Evolutionary conservation across 2,329 filamentous ascomycete species (phyloP).

Genomic region (Penicillium sp.): DNA sequence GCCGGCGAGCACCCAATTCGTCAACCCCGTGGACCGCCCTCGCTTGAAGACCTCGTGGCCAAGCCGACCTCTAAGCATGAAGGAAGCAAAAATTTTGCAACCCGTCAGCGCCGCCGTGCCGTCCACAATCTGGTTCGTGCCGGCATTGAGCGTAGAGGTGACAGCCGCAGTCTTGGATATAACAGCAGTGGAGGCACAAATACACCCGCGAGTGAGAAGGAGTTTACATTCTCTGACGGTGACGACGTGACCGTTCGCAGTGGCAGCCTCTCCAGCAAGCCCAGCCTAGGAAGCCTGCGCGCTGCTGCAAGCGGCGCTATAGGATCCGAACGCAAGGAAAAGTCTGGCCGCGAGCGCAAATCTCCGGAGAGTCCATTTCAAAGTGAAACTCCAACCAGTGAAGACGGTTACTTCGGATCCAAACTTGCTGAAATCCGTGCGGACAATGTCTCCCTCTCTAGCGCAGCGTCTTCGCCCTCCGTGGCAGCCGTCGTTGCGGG

Average conservation of each 20-base stretch:
- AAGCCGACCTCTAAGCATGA: slow-evolving; percentile 93
- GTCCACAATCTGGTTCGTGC: slow-evolving; percentile 90
- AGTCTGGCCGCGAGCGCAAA: slow-evolving; percentile 59
- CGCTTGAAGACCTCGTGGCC: slow-evolving; percentile 84
- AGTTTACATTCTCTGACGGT: slow-evolving; percentile 71
- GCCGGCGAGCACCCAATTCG: slow-evolving; percentile 93
- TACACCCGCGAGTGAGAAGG: slow-evolving; percentile 85
- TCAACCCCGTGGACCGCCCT: slow-evolving; percentile 89
- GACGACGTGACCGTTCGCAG: slow-evolving; percentile 77
- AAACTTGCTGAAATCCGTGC: slow-evolving; percentile 56
- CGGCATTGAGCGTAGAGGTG: slow-evolving; percentile 78
- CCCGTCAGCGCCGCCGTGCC: slow-evolving; percentile 87
- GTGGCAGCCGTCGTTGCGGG: slow-evolving; percentile 50
- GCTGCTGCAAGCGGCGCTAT: slow-evolving; percentile 83
- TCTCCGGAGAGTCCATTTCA: slow-evolving; percentile 58
- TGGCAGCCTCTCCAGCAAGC: slow-evolving; percentile 78
- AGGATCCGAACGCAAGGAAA: slow-evolving; percentile 82
- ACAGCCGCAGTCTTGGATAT: slow-evolving; percentile 70
- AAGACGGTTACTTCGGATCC: slow-evolving; percentile 61
- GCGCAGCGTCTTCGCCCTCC: slow-evolving; percentile 36
- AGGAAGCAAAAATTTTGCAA: slow-evolving; percentile 95
- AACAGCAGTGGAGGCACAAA: slow-evolving; percentile 71
- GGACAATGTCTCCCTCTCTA: slow-evolving; percentile 40
- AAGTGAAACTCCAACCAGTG: slow-evolving; percentile 68
- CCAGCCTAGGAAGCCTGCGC: slow-evolving; percentile 73